Percentiles rank a stretch among this genome's conserved stretches.
These are phyloP conservation scores for Rhizophlyctis rosea DNA, from an alignment of 192 early-diverging fungal species.

Conservation along the genomic window DNA sequence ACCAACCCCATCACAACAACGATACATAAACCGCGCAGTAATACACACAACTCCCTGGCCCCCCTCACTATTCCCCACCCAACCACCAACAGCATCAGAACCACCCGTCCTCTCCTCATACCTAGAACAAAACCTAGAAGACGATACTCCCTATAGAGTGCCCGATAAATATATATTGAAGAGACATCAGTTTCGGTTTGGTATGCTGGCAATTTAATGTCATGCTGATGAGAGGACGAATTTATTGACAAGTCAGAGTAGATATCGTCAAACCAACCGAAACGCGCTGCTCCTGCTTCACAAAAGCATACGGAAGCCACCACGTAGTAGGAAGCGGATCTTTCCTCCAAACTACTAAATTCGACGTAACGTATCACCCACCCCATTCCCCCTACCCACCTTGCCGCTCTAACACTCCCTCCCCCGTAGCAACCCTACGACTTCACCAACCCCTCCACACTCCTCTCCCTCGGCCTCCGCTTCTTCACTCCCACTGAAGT, in stretches of 20 bases:
- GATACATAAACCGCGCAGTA: not conserved
- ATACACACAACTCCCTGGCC: not conserved
- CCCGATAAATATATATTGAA: slow-evolving; percentile 37
- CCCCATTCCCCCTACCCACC: not conserved
- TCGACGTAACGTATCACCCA: slow-evolving; percentile 51
- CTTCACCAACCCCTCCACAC: slow-evolving; percentile 59
- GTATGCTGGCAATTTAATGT: slow-evolving; percentile 22
- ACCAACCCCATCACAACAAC: not conserved
- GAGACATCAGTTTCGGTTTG: slow-evolving; percentile 36
- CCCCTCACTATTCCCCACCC: not conserved
- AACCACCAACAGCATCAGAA: too few relatives aligned
- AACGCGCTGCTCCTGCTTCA: slow-evolving; percentile 42
- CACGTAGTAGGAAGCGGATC: slow-evolving; percentile 76
- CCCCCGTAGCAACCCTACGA: slow-evolving; percentile 46
- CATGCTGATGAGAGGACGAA: not conserved
- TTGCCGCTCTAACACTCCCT: not conserved
- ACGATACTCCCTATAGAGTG: slow-evolving; percentile 22
- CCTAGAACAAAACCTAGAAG: slow-evolving; percentile 28
- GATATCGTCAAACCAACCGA: slow-evolving; percentile 32
- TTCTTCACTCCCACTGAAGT: slow-evolving; percentile 82
- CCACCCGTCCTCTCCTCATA: slow-evolving; percentile 35
- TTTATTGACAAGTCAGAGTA: slow-evolving; percentile 30
- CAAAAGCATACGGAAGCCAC: slow-evolving; percentile 76
- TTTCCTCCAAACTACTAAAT: slow-evolving; percentile 65
- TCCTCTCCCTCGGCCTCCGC: slow-evolving; percentile 69